Conservation (phyloP, 345 rosid genomes). For the Excoecaria agallocha region DNA sequence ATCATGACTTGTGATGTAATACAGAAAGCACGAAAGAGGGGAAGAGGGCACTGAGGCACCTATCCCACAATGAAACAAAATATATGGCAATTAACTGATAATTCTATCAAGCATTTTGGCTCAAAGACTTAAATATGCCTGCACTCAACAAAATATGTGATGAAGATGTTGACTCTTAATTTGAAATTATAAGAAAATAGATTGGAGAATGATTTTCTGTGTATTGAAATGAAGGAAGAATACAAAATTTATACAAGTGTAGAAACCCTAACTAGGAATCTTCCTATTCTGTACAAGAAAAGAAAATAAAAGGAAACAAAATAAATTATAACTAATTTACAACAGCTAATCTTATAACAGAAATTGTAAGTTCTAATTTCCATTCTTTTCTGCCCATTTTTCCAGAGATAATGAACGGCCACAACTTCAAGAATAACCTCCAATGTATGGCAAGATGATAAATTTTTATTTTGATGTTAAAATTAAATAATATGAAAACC, state of each 20-base stretch:
- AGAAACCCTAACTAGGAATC: too few species aligned
- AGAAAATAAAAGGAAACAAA: too few species aligned
- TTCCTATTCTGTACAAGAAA: too few species aligned
- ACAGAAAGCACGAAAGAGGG: conserved; percentile 5
- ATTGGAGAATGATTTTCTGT: too few species aligned
- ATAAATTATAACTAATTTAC: too few species aligned
- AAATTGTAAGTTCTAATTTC: background rate
- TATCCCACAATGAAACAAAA: background rate
- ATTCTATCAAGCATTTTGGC: background rate
- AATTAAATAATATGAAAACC: background rate
- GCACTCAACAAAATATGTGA: background rate
- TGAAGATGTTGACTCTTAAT: background rate
- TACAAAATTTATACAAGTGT: too few species aligned
- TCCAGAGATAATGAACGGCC: background rate
- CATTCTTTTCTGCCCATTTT: background rate
- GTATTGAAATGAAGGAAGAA: too few species aligned
- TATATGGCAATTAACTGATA: background rate
- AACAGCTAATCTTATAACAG: too few species aligned
- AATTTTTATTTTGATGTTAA: too few species aligned
- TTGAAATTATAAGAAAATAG: too few species aligned
- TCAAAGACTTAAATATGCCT: background rate
- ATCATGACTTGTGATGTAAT: conserved; percentile 16
- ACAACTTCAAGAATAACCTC: too few species aligned
- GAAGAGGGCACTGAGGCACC: background rate
- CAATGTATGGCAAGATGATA: too few species aligned